These are phyloP conservation scores for Candida andamanensis DNA, from an alignment of 805 yeast species.

Conservation along the genomic window DNA sequence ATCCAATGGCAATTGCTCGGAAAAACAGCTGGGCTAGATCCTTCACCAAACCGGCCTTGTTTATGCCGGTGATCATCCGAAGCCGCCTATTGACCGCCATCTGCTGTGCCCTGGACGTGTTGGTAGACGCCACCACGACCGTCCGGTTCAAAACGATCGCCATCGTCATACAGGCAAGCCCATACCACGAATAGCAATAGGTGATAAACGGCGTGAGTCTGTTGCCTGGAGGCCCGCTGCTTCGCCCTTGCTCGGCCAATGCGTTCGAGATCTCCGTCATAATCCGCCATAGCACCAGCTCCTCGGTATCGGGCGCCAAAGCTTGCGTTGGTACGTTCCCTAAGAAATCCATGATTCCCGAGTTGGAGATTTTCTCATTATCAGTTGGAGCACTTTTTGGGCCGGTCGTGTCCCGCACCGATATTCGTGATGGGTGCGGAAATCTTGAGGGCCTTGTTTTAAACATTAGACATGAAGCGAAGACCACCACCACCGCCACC, in stretches of 20 bases:
- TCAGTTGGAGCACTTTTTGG: too few relatives aligned
- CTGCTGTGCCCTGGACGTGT: slow-evolving; percentile 19
- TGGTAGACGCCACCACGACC: slow-evolving; percentile 32
- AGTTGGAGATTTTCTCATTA: too few relatives aligned
- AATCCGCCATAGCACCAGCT: too few relatives aligned
- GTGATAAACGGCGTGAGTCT: slow-evolving; percentile 10
- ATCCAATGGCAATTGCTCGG: slow-evolving; percentile 22
- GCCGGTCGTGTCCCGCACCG: too few relatives aligned
- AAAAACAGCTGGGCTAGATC: slow-evolving; percentile 19
- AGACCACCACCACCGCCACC: slow-evolving; percentile 31
- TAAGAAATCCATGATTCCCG: too few relatives aligned
- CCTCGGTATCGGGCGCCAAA: too few relatives aligned
- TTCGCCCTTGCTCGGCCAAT: slow-evolving; percentile 7
- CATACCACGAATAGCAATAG: slow-evolving; percentile 36
- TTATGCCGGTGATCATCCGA: slow-evolving; percentile 4
- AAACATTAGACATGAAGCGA: slow-evolving; percentile 13
- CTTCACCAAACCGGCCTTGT: slow-evolving; percentile 16
- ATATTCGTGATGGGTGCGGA: too few relatives aligned
- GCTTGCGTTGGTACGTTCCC: too few relatives aligned
- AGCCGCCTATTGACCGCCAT: slow-evolving; percentile 14
- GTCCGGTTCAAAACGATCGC: slow-evolving; percentile 36
- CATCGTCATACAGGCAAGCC: slow-evolving; percentile 32
- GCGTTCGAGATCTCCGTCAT: slow-evolving; percentile 2
- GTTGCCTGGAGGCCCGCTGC: background rate
- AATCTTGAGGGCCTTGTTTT: too few relatives aligned